phyloP scores from a whole-genome alignment of 148 eudicot genomes.

The Rhododendron molle region DNA sequence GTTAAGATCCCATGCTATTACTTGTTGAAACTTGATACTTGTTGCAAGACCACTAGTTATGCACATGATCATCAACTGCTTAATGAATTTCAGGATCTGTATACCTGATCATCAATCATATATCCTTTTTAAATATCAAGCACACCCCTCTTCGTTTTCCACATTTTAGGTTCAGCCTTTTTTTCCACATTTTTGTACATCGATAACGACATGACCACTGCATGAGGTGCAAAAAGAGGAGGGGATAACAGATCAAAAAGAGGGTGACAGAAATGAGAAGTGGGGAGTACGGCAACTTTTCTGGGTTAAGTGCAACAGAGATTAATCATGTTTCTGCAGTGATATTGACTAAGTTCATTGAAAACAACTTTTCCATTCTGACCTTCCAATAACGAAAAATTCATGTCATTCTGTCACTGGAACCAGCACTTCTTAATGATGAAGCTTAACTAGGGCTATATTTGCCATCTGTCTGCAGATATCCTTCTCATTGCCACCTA shows the following conservation, averaged over 20 bases:
- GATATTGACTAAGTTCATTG: too few relatives aligned
- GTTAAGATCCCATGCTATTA: neutral
- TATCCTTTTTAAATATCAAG: neutral
- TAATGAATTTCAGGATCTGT: neutral
- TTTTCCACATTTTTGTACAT: neutral
- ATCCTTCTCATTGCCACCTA: neutral
- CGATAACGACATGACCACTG: neutral
- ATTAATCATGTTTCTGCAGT: neutral
- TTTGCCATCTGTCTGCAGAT: neutral
- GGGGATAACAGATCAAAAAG: neutral
- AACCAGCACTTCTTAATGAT: neutral
- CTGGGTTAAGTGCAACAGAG: neutral
- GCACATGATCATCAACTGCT: neutral
- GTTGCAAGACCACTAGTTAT: neutral
- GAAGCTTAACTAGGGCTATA: neutral
- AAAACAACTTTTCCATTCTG: neutral
- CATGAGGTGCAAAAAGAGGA: neutral
- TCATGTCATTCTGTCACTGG: neutral
- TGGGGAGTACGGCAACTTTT: neutral
- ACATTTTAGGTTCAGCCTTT: neutral
- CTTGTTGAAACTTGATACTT: neutral
- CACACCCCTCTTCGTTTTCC: neutral
- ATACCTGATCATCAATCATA: neutral
- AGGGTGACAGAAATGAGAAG: neutral
- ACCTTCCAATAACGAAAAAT: neutral